Evolutionary conservation across 352 stramenopile genomes (phyloP), one percentile per base, ranked within the genome.

Genomic region (Phytophthora chlamydospora): DNA sequence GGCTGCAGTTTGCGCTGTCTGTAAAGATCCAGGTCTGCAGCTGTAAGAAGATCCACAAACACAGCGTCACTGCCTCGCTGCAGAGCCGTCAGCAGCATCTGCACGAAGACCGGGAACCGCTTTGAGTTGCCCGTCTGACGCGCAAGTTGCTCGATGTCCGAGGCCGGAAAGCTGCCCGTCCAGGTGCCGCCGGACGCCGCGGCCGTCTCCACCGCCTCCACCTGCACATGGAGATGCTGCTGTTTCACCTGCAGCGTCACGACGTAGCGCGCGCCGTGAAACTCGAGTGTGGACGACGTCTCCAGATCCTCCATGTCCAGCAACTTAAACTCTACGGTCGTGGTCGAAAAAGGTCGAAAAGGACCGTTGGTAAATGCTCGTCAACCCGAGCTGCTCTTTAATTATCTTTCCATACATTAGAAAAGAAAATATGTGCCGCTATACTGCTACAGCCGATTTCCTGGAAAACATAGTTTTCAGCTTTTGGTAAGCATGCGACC

Each of bases 61-160:
- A 98, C 87, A 14, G 77, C 78, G 40, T 96, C 90, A 51, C 80
- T 96, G 38, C 78, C 73, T 36, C 80, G 58, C 7, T 71, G 57
- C 12, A 98, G 71, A 2, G 92, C 92, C 6, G 84, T 91, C 4
- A 90, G 62, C 38, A 98, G 79, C 93, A 98, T 98, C 58, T 93
- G 94, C 31, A 96, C 87, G 53, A 98, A 98, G 6, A 97, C 82
- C 5, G 73, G 52, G 43, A 98, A 97, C 39, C 79, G 84, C 70
- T 98, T 98, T 68, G 84, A 97, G 68, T 97, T 98, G 55, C 94
- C 91, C 21, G 95, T 97, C 66, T 98, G 97, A 12, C 84, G 79
- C 42, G 93, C 97, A 41, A 98, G 84, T 58, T 97, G 86, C 68
- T 98, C 91, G 4, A 98, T 62, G 47, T 97, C 81, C 80, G 57